Conservation (phyloP, 1,284 basidiomycete genomes). For the Ceratobasidium sp. region DNA sequence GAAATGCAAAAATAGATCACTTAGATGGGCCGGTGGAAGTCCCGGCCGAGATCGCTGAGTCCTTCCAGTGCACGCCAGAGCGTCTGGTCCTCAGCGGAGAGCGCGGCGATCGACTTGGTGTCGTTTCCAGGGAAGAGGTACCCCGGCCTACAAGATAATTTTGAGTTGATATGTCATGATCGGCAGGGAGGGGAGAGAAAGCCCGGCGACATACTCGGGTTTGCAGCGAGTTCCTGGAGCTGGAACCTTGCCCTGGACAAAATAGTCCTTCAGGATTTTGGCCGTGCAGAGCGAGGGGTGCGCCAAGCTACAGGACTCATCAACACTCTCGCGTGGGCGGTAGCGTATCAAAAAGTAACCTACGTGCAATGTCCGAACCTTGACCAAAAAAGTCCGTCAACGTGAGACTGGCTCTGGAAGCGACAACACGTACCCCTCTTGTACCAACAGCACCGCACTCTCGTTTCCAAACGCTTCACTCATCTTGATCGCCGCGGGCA, state of each 20-base stretch:
- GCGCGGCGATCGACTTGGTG: constrained; percentile 13
- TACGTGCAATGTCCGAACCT: constrained; percentile 41
- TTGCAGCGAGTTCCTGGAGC: constrained; percentile 47
- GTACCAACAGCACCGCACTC: constrained; percentile 48
- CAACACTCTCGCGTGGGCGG: not conserved
- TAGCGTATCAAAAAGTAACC: constrained; percentile 9
- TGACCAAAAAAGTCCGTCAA: not conserved
- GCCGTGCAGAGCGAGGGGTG: constrained; percentile 51
- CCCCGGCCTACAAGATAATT: constrained; percentile 12
- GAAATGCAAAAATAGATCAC: not conserved
- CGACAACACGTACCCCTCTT: constrained; percentile 46
- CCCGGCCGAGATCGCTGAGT: constrained; percentile 1
- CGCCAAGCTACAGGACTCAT: constrained; percentile 49
- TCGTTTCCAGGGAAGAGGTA: constrained; percentile 36
- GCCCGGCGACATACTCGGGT: constrained; percentile 24
- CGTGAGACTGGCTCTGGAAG: not conserved
- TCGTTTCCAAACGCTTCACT: constrained; percentile 47
- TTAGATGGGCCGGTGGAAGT: constrained; percentile 20
- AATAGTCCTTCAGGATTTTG: constrained; percentile 48
- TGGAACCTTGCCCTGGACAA: constrained; percentile 49
- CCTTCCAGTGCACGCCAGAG: constrained; percentile 25
- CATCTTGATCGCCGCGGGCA: constrained; percentile 48
- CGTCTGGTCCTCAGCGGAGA: constrained; percentile 23
- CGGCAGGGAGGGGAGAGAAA: not conserved
- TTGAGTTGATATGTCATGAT: not conserved